A percentile compares a stretch with the other conserved stretches of the same genome.
phyloP scores from a whole-genome alignment of 192 early-diverging fungal species.

The Coemansia sp. region DNA sequence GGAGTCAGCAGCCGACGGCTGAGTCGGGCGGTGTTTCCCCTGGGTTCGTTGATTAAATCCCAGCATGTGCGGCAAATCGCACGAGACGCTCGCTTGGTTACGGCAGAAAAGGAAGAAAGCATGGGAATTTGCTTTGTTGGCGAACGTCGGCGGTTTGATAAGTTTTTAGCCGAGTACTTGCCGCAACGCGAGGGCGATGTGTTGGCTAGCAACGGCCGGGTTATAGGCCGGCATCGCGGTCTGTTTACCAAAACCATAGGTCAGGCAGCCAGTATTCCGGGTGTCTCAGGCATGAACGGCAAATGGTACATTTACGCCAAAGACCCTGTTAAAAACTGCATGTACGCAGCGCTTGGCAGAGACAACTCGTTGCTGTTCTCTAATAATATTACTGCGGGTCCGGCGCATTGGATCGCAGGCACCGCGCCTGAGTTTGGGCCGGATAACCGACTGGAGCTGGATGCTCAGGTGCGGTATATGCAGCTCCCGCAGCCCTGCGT shows the following conservation, averaged over 20 bases:
- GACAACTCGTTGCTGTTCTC: slow-evolving; percentile 36
- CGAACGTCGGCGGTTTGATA: slow-evolving; percentile 69
- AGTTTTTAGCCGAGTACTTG: slow-evolving; percentile 70
- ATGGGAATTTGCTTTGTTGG: slow-evolving; percentile 98
- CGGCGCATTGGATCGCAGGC: slow-evolving; percentile 55
- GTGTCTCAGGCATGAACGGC: slow-evolving; percentile 58
- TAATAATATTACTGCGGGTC: slow-evolving; percentile 17
- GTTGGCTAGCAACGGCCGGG: slow-evolving; percentile 37
- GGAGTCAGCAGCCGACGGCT: slow-evolving; percentile 46
- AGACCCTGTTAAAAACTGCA: slow-evolving; percentile 59
- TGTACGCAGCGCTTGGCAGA: slow-evolving; percentile 68
- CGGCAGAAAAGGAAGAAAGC: slow-evolving; percentile 75
- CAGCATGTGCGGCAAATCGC: slow-evolving; percentile 72
- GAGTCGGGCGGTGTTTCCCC: slow-evolving; percentile 69
- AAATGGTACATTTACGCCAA: slow-evolving; percentile 79
- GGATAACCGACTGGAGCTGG: slow-evolving; percentile 19
- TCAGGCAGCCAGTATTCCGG: slow-evolving; percentile 63
- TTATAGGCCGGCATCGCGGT: slow-evolving; percentile 58
- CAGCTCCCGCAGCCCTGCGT: slow-evolving; percentile 54
- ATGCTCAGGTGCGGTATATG: slow-evolving; percentile 63
- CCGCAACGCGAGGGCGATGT: slow-evolving; percentile 47
- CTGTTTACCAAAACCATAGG: slow-evolving; percentile 78
- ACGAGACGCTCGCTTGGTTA: slow-evolving; percentile 52
- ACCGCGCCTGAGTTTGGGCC: slow-evolving; percentile 19
- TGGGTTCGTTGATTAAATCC: slow-evolving; percentile 72